Base-by-base conservation (phyloP, 257 asterid genomes). In the Perilla frutescens region DNA sequence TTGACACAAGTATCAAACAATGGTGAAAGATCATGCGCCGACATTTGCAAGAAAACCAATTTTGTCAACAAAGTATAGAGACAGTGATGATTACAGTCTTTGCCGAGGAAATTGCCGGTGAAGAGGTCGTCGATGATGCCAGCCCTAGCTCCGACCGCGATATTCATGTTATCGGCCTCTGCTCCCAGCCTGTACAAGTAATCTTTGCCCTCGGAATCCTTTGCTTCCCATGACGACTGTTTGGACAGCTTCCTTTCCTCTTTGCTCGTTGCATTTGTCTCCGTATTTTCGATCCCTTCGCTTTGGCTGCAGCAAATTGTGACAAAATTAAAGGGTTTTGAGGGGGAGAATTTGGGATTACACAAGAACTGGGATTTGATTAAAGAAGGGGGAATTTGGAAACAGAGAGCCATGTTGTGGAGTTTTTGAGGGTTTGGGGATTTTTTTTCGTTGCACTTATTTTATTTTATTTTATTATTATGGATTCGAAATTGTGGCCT, bases 151-250 rank as follows among this genome's bases (percentile, higher is more conserved):
- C 98, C 98, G 4, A 93, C 96, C 1, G 96, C 90, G 34, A 91
- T 91, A 59, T 93, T 93, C 98, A 91, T 87, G 81, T 93, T 93
- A 12, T 90, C 96, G n/a, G 98, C 96, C 76, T 93, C 96, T 4
- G 93, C 87, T 0, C 98, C 97, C 0, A 93, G 97, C 77, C 91
- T 77, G 83, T 88, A 93, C 34, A 93, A 72, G 83, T 93, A 93
- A 84, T 93, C 98, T 37, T 93, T 91, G 66, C 96, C 98, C 63
- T 88, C 90, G 2, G 91, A 83, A 61, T 93, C 96, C 75, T 84
- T 82, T 0, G 97, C 62, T 75, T 93, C 97, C 98, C 98, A 93
- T 3, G 98, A 93, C 9, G 98, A 93, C 77, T 89, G 98, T 40
- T 89, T 65, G 13, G 98, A 93, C 0, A 91, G 74, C 61, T 80